Base-by-base conservation (phyloP, 2,329 filamentous ascomycete genomes). In the Colletotrichum siamense region DNA sequence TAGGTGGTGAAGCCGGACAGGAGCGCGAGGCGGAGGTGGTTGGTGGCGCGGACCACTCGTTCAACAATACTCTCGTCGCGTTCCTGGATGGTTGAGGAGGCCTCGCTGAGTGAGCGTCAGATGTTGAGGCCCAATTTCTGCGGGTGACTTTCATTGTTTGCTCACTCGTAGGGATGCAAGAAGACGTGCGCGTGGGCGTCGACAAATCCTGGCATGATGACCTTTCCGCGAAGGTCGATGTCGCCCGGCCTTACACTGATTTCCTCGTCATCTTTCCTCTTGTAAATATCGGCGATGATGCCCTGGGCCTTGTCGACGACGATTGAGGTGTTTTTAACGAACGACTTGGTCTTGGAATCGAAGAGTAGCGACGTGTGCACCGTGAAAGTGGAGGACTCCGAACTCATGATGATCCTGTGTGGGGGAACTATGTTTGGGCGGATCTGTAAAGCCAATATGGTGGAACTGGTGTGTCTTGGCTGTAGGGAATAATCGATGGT, bases 1-100 rank as follows among this genome's bases (percentile, higher is more conserved):
- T 91, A 91, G 3, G 90, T 91, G 0, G 90, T 93, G 83, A 89
- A 92, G 8, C 91, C 91, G 0, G 91, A 89, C 24, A 89, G 82
- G 12, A 93, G 84, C 2, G 89, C 90, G 1, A 86, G 84, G 61
- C 88, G 88, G 76, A 86, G 87, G 77, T 91, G 88, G 75, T 91
- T 89, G 9, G 88, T 87, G 0, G 88, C 88, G 22, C 91, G 88
- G 64, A 92, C 86, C 28, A 88, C 85, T 26, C 90, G 85, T 79
- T 93, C 91, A 9, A 91, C 86, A n/a, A 90, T 81, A 72, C 89
- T 90, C 78, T 92, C 90, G 77, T 92, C 90, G 44, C 90, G 88
- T 82, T 91, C 89, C 79, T 92, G 91, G 52, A 88, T 81, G 34
- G 71, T 75, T 6, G 71, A 74, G 6, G 74, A 75, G n/a, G 74